Conservation (phyloP, 2,329 filamentous ascomycete species). For the Hypomyces perniciosus region DNA sequence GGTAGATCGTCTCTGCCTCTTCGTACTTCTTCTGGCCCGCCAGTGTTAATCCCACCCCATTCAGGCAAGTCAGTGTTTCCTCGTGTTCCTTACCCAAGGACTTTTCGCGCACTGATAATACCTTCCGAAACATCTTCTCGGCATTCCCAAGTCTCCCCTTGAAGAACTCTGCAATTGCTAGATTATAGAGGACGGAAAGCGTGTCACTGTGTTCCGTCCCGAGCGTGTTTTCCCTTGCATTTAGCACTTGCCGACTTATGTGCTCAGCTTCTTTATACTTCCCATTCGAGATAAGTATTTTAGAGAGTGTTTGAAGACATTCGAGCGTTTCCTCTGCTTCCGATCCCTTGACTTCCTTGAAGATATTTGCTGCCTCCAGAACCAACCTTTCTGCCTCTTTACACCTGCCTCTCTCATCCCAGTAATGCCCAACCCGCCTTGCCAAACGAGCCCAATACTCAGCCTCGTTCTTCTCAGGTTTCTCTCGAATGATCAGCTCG, state of each 20-base stretch:
- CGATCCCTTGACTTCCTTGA: not conserved
- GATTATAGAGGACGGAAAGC: not conserved
- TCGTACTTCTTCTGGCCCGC: not conserved
- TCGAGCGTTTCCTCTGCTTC: not conserved
- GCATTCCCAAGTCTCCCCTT: not conserved
- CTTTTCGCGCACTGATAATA: not conserved
- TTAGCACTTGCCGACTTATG: not conserved
- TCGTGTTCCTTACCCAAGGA: not conserved
- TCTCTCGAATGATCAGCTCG: not conserved
- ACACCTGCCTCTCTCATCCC: not conserved
- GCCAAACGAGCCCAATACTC: not conserved
- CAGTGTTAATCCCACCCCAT: not conserved
- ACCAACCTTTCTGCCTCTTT: not conserved
- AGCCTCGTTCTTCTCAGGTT: not conserved
- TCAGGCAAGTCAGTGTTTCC: not conserved
- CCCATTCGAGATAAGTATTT: not conserved
- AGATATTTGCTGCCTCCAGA: not conserved
- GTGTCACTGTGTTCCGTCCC: not conserved
- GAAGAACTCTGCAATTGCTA: slow-evolving; percentile 1
- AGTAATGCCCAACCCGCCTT: not conserved
- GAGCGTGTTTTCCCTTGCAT: not conserved
- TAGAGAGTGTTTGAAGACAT: not conserved
- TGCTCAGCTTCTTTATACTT: not conserved
- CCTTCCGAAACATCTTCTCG: not conserved
- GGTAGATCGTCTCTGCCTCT: not conserved